Percentiles rank a stretch among this genome's conserved stretches.
phyloP scores from a whole-genome alignment of 73 alveolate genomes.

The Diophrys sp. region DNA sequence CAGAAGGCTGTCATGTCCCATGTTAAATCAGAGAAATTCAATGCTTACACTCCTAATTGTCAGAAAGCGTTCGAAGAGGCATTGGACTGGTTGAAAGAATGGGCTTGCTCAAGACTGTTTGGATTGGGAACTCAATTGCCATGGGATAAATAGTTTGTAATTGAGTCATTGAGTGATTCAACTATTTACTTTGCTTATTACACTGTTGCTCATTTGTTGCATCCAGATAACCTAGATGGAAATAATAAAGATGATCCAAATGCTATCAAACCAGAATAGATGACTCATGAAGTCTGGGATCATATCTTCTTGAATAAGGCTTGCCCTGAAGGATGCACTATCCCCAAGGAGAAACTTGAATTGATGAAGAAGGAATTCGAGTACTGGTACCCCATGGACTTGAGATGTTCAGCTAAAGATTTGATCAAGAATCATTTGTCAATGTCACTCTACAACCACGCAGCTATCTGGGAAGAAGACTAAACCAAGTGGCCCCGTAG shows the following conservation, averaged over 20 bases:
- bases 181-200: constrained; percentile 99
- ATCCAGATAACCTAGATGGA: constrained; percentile 87
- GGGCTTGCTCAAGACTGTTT: constrained; percentile 98
- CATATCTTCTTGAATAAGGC: constrained; percentile 86
- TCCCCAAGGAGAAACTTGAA: constrained; percentile 75
- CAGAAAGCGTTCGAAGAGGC: constrained; percentile 87
- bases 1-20: constrained; percentile 81
- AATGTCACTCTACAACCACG: constrained; percentile 98
- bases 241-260: constrained; percentile 64
- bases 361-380: constrained; percentile 92
- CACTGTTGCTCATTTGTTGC: constrained; percentile 95
- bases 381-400: constrained; percentile 99
- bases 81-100: constrained; percentile 96
- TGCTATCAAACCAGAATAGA: constrained; percentile 79
- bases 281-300: constrained; percentile 97
- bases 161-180: constrained; percentile 98
- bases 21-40: constrained; percentile 79
- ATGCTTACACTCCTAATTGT: constrained; percentile 81
- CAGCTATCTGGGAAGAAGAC: constrained; percentile 97
- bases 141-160: constrained; percentile 93
- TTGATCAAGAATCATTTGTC: constrained; percentile 97
- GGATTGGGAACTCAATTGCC: constrained; percentile 99
- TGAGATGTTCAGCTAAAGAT: constrained; percentile 99
- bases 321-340: constrained; percentile 67
- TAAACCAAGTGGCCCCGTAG: constrained; percentile 94